These are phyloP conservation scores for Dalbergia cultrata DNA, from an alignment of 306 rosid genomes.

Conservation along the genomic window DNA sequence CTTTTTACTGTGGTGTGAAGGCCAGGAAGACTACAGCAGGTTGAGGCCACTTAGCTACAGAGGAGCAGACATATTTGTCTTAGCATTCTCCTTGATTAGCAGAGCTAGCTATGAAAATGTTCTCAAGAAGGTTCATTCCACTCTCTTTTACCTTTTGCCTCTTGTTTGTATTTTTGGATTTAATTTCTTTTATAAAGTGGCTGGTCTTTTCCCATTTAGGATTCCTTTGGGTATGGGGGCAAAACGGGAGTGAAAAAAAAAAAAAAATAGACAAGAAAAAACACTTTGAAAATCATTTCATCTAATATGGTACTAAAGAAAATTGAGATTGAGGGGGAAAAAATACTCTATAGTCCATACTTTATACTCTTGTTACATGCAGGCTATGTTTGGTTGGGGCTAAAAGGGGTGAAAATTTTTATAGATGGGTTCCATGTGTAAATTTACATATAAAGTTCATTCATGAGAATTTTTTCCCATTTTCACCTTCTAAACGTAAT, in stretches of 20 bases:
- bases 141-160: constrained; percentile 4
- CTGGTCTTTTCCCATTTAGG: constrained; percentile 16
- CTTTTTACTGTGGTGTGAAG: constrained; percentile 47
- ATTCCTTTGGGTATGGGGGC: neutral
- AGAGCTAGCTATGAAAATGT: constrained; percentile 96
- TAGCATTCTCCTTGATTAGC: constrained; percentile 92
- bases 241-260: constrained; percentile 12
- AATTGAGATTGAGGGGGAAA: neutral
- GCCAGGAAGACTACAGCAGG: constrained; percentile 98
- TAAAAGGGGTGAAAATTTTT: too few species aligned
- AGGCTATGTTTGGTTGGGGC: too few species aligned
- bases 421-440: too few species aligned
- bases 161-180: constrained; percentile 36
- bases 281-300: constrained; percentile 5
- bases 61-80: constrained; percentile 94
- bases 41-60: constrained; percentile 97
- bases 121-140: constrained; percentile 75
- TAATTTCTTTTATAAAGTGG: constrained; percentile 24
- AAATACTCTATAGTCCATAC: neutral
- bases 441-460: too few species aligned
- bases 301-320: neutral
- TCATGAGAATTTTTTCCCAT: too few species aligned
- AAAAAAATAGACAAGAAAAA: constrained; percentile 11
- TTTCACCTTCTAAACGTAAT: too few species aligned
- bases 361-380: neutral